Conservation (phyloP, 2,329 filamentous ascomycete species). For the Fusarium subglutinans region DNA sequence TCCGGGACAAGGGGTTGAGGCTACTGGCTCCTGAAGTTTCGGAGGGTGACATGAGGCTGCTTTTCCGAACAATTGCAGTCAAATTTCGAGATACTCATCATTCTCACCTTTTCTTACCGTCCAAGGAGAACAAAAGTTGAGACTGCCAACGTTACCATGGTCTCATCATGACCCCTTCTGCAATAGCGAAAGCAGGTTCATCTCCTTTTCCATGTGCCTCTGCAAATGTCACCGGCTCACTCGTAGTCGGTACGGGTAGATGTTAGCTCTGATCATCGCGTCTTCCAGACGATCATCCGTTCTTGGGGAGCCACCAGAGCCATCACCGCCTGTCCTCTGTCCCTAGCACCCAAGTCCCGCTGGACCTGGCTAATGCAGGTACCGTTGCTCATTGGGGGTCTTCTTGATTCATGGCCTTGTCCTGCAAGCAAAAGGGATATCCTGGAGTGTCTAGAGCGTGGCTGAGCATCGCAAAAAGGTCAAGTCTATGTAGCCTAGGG, state of each 20-base stretch:
- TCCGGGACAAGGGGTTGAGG: neutral
- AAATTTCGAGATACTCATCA: neutral
- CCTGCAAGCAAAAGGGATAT: conserved; percentile 20
- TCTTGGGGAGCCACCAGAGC: neutral
- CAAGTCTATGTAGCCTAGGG: neutral
- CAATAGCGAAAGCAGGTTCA: neutral
- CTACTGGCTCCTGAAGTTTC: neutral
- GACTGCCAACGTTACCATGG: neutral
- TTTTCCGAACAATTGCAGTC: neutral
- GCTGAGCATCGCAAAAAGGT: neutral
- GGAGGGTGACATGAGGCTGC: neutral
- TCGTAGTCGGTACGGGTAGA: conserved; percentile 14
- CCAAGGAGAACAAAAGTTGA: neutral
- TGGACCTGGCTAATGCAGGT: conserved; percentile 34
- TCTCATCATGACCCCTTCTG: neutral
- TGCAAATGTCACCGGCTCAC: neutral
- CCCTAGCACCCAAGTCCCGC: conserved; percentile 2
- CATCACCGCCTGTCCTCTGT: conserved; percentile 7
- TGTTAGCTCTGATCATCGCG: conserved; percentile 17
- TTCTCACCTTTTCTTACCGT: neutral
- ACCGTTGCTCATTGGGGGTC: conserved; percentile 10
- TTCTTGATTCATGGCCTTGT: conserved; percentile 29
- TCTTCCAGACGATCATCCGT: conserved; percentile 1
- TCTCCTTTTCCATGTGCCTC: neutral
- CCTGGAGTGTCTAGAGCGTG: conserved; percentile 7